Conservation (phyloP, 495 filamentous ascomycete genomes). For the Barbatosphaeria neglecta region DNA sequence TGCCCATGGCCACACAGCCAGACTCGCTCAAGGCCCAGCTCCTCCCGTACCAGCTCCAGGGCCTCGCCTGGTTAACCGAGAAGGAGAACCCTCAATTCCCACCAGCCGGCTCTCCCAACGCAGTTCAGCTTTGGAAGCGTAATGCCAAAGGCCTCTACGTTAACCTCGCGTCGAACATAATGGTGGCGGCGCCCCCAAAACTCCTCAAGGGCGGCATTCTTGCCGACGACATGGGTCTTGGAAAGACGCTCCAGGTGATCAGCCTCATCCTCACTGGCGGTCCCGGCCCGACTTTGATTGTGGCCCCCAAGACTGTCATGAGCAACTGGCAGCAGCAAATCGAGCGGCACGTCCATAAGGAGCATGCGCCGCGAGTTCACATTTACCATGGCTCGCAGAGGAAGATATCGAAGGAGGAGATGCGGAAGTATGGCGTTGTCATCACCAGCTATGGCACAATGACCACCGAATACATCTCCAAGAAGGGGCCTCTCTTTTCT, state of each 20-base stretch:
- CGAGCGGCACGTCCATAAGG: slow-evolving; percentile 52
- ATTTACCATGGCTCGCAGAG: slow-evolving; percentile 62
- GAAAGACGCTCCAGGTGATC: slow-evolving; percentile 85
- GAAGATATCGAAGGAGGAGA: slow-evolving; percentile 42
- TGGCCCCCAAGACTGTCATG: slow-evolving; percentile 80
- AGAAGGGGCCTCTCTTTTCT: slow-evolving; percentile 44
- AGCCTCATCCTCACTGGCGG: slow-evolving; percentile 58
- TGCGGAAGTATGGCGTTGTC: slow-evolving; percentile 58
- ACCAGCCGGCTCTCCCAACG: slow-evolving; percentile 42
- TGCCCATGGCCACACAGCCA: slow-evolving; percentile 66
- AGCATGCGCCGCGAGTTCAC: slow-evolving; percentile 51
- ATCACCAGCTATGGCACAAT: slow-evolving; percentile 72
- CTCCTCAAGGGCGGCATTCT: slow-evolving; percentile 76
- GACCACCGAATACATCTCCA: slow-evolving; percentile 20
- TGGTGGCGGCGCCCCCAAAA: slow-evolving; percentile 39
- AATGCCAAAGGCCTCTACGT: slow-evolving; percentile 40
- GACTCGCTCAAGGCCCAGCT: slow-evolving; percentile 49
- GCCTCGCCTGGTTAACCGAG: slow-evolving; percentile 69
- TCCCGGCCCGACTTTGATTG: slow-evolving; percentile 59
- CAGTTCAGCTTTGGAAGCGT: slow-evolving; percentile 75
- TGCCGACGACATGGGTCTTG: slow-evolving; percentile 90
- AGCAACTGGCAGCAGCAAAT: slow-evolving; percentile 87
- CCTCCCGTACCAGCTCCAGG: slow-evolving; percentile 76
- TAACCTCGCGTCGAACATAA: slow-evolving; percentile 71
- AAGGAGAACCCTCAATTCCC: slow-evolving; percentile 66